Conservation (phyloP, 306 rosid genomes). For the Dalbergia cochinchinensis region DNA sequence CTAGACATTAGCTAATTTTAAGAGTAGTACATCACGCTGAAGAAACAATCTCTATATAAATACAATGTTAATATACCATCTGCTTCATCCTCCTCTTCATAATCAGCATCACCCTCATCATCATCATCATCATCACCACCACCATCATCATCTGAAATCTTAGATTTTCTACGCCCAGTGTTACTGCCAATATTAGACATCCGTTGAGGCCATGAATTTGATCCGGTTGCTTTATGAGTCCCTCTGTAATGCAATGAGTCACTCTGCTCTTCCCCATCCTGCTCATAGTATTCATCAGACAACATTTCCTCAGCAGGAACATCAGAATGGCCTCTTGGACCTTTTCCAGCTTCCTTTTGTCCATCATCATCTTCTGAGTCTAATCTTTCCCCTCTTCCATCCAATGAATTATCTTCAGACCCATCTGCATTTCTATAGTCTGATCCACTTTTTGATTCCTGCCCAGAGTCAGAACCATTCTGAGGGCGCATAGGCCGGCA, state of each 20-base stretch:
- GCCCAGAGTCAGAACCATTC: slow-evolving; percentile 84
- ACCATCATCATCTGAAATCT: slow-evolving; percentile 59
- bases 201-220: slow-evolving; percentile 68
- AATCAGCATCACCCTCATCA: slow-evolving; percentile 78
- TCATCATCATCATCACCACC: slow-evolving; percentile 47
- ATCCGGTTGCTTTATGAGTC: slow-evolving; percentile 57
- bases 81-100: slow-evolving; percentile 89
- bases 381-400: slow-evolving; percentile 74
- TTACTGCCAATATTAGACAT: slow-evolving; percentile 56
- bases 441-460: slow-evolving; percentile 81
- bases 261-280: slow-evolving; percentile 90
- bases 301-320: slow-evolving; percentile 95
- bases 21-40: slow-evolving; percentile 27
- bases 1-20: slow-evolving; percentile 15
- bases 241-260: slow-evolving; percentile 70
- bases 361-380: slow-evolving; percentile 85
- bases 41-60: slow-evolving; percentile 39
- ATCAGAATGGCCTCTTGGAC: slow-evolving; percentile 73
- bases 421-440: slow-evolving; percentile 70
- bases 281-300: slow-evolving; percentile 99
- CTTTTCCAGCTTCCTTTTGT: slow-evolving; percentile 67
- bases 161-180: slow-evolving; percentile 61
- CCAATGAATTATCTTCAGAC: slow-evolving; percentile 74
- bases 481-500: slow-evolving; percentile 77
- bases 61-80: slow-evolving; percentile 69